Base-by-base conservation (phyloP, 768 basidiomycete genomes). In the Boletellus emodensis region DNA sequence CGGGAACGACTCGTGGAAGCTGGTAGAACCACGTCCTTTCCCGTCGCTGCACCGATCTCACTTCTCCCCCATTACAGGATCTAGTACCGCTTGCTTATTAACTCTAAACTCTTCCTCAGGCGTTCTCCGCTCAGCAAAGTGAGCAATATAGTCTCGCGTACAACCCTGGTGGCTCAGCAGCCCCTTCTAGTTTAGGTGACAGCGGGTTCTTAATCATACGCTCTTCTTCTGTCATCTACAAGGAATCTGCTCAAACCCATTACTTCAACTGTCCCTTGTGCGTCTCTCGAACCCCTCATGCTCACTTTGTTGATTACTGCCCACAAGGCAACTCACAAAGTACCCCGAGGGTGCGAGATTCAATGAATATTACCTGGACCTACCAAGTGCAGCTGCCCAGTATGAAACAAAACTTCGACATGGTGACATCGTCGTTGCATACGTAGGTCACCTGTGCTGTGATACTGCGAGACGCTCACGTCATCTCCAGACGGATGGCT, bases 51-150 rank as follows among this genome's bases (percentile, higher is more conserved):
- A n/a, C 24, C 15, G 6, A 46, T 49, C 41, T 55, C 20, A 49
- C 36, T 10, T 46, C 12, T 8, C 40, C 44, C 41, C 24, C 24
- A 26, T 47, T 10, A 10, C 41, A 92, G 90, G 90, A 48, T 90
- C 90, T 11, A 92, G 90, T 63, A 93, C 90, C 0, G 89, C 87
- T 32, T 89, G 87, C 59, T 67, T 92, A 22, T 62, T 90, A 34
- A 87, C 79, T 46, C 65, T 92, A 48, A 90, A 91, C 61, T 77
- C 86, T 9, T 79, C 85, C 15, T 85, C 84, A 2, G 89, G 89
- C 14, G 54, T 85, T 39, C 72, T 92, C 49, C 85, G 85, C 44
- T 81, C 87, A 20, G 86, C 87, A 49, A 91, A 89, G 89, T 90
- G 62, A 57, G 80, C 71, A 22, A 42, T 12, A 9, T 40, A 28